phyloP scores from a whole-genome alignment of 164 flowering plant genomes.

The Stephania yunnanensis region DNA sequence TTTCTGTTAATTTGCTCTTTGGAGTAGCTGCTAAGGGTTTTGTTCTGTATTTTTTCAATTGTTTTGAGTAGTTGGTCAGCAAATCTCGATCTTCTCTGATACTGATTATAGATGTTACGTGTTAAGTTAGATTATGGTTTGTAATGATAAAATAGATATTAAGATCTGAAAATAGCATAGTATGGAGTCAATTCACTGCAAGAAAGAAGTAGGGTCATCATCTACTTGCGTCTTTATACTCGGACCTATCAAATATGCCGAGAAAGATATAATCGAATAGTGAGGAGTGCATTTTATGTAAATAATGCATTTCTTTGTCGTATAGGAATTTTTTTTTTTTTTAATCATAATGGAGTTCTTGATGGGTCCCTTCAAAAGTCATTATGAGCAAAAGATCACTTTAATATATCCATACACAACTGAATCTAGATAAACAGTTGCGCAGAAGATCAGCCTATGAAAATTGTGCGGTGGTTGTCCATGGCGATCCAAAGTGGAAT shows the following conservation, averaged over 20 bases:
- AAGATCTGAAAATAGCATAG: background rate
- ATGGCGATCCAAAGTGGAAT: too few species aligned
- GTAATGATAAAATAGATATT: background rate
- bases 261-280: background rate
- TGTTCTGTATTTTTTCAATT: background rate
- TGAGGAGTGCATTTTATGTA: too few species aligned
- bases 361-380: too few species aligned
- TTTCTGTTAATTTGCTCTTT: background rate
- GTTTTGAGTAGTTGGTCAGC: background rate
- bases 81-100: background rate
- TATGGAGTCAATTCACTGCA: background rate
- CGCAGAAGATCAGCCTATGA: too few species aligned
- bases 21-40: background rate
- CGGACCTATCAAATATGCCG: background rate
- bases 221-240: background rate
- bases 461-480: too few species aligned
- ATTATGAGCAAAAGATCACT: too few species aligned
- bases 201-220: background rate
- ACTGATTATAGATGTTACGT: background rate
- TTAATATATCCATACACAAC: too few species aligned
- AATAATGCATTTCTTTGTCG: too few species aligned
- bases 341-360: too few species aligned
- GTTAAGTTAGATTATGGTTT: background rate
- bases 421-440: too few species aligned
- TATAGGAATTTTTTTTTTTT: too few species aligned